A percentile compares a stretch with the other conserved stretches of the same genome.
These are phyloP conservation scores for Rhododendron henanense DNA, from an alignment of 148 eudicot genomes.

Conservation along the genomic window DNA sequence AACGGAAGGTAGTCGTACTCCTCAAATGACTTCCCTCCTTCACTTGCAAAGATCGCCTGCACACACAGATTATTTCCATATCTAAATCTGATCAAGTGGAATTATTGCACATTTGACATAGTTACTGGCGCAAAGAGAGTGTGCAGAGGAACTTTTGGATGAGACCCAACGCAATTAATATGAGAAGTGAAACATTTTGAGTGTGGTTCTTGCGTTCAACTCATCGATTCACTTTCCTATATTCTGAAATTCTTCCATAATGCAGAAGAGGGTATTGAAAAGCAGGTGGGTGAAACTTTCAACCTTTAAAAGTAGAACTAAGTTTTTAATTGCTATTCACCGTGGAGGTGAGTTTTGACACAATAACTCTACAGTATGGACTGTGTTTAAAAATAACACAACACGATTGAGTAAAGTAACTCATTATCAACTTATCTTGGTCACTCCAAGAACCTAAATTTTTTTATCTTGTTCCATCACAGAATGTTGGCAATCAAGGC, in stretches of 20 bases:
- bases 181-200: background rate
- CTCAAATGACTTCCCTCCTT: constrained; percentile 49
- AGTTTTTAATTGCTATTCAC: background rate
- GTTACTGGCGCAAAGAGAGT: background rate
- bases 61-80: background rate
- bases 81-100: background rate
- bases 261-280: background rate
- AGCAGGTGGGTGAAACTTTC: background rate
- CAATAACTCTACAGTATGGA: background rate
- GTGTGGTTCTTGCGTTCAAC: background rate
- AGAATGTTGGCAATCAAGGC: background rate
- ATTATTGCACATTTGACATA: background rate
- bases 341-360: background rate
- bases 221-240: background rate
- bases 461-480: background rate
- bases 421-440: background rate
- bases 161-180: background rate
- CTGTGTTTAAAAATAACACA: background rate
- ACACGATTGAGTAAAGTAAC: background rate
- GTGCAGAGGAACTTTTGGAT: background rate
- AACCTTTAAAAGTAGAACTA: background rate
- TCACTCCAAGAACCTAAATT: background rate
- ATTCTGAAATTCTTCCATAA: background rate
- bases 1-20: constrained; percentile 82
- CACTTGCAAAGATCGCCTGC: constrained; percentile 74